Evolutionary conservation across 2,329 filamentous ascomycete species (phyloP).

Genomic region (Phyllosticta ampelicida): DNA sequence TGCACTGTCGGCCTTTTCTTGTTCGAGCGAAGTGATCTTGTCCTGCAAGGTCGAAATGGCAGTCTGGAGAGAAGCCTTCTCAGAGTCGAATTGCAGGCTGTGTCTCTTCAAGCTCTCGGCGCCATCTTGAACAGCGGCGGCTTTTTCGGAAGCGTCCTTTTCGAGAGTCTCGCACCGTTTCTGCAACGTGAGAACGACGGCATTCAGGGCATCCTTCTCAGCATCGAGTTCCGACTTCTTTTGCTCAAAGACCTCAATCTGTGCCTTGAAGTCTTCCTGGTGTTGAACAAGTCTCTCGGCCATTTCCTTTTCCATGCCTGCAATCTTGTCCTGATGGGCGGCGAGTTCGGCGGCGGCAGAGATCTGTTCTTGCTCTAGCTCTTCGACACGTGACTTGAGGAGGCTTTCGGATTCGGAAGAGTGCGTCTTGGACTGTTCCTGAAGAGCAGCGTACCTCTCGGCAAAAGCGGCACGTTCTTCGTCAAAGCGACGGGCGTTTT

Average conservation of each 20-base stretch:
- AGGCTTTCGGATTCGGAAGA: conserved; percentile 3
- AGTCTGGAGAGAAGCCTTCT: conserved; percentile 4
- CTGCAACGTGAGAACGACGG: conserved; percentile 1
- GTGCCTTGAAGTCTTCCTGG: conserved; percentile 1
- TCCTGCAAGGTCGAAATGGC: conserved; percentile 7
- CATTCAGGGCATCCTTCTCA: conserved; percentile 5
- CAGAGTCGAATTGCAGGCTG: conserved; percentile 6
- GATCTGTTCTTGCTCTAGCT: conserved; percentile 5
- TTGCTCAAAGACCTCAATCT: neutral
- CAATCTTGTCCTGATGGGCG: conserved; percentile 2
- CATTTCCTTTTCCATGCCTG: conserved; percentile 4
- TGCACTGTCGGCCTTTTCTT: conserved; percentile 1
- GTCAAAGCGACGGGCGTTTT: conserved; percentile 3
- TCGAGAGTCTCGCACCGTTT: conserved; percentile 2
- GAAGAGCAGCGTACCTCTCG: neutral
- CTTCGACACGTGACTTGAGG: conserved; percentile 3
- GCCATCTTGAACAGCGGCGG: conserved; percentile 4
- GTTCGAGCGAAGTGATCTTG: conserved; percentile 6
- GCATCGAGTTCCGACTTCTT: conserved; percentile 1
- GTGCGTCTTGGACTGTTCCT: neutral
- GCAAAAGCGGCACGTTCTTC: conserved; percentile 8
- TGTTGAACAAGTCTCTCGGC: neutral
- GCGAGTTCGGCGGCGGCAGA: conserved; percentile 2
- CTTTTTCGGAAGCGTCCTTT: conserved; percentile 6
- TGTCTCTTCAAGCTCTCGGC: conserved; percentile 4